Conservation (phyloP, 164 flowering plant species). For the Dillenia suffruticosa region DNA sequence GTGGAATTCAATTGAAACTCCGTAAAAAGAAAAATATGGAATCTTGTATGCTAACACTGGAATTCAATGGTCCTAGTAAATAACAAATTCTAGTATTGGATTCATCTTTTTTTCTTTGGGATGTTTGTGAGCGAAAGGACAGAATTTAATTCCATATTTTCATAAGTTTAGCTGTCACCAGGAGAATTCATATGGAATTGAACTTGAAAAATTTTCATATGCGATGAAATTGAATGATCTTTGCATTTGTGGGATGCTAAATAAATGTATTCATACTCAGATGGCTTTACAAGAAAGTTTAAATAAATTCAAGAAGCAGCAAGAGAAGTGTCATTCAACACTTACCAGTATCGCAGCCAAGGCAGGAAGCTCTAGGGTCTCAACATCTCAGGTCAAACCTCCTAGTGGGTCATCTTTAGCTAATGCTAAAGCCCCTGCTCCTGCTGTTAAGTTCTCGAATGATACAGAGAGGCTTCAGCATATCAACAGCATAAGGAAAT, state of each 20-base stretch:
- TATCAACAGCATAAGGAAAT: slow-evolving; percentile 57
- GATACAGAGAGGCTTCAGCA: slow-evolving; percentile 69
- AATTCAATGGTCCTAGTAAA: no score
- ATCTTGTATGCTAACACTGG: no score
- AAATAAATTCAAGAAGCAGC: slow-evolving; percentile 51
- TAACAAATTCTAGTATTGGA: no score
- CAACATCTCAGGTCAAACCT: slow-evolving; percentile 12
- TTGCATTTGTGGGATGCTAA: background rate
- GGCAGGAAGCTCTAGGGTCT: slow-evolving; percentile 19
- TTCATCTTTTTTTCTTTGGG: no score
- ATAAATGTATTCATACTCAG: slow-evolving; percentile 6
- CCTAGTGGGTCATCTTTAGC: slow-evolving; percentile 13
- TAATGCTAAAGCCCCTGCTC: slow-evolving; percentile 26
- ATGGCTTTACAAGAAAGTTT: slow-evolving; percentile 44
- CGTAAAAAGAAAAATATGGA: no score
- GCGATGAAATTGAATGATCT: background rate
- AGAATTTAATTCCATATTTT: background rate
- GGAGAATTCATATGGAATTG: background rate
- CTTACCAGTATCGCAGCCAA: slow-evolving; percentile 43
- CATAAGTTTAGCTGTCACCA: background rate
- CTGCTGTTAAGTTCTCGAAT: slow-evolving; percentile 61
- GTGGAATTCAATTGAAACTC: no score
- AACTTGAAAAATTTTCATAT: no score
- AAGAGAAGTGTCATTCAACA: slow-evolving; percentile 53
- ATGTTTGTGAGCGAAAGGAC: background rate